A percentile compares a stretch with the other conserved stretches of the same genome.
Conservation (phyloP, 2,329 filamentous ascomycete species). For the Xylariaceae sp. region DNA sequence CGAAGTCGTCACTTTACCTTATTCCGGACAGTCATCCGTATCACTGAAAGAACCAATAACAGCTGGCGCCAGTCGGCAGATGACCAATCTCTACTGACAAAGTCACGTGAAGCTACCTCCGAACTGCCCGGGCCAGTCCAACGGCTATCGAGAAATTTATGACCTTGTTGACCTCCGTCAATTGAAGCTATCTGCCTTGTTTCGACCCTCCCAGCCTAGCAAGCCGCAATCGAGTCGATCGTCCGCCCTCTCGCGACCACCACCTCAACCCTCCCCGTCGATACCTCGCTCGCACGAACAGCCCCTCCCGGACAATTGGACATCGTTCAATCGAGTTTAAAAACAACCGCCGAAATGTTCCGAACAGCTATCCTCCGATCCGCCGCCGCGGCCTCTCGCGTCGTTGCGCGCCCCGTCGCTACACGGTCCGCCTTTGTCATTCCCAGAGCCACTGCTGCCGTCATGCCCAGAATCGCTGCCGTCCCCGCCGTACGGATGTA, state of each 20-base stretch:
- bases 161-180: constrained; percentile 19
- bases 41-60: neutral
- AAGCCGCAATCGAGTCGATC: neutral
- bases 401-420: constrained; percentile 55
- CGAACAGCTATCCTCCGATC: constrained; percentile 79
- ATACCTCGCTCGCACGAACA: neutral
- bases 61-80: neutral
- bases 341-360: constrained; percentile 63
- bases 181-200: constrained; percentile 19
- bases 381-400: constrained; percentile 52
- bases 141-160: constrained; percentile 34
- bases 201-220: constrained; percentile 5
- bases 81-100: neutral
- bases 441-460: constrained; percentile 43
- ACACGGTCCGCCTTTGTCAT: constrained; percentile 50
- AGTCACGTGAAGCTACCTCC: constrained; percentile 22
- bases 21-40: too few species aligned
- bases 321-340: constrained; percentile 9
- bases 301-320: neutral
- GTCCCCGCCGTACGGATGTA: constrained; percentile 75
- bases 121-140: constrained; percentile 24
- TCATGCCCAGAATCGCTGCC: constrained; percentile 55
- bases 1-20: too few species aligned
- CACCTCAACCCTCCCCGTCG: neutral
- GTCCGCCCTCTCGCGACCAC: constrained; percentile 8